A percentile compares a stretch with the other conserved stretches of the same genome.
Evolutionary conservation across 768 basidiomycete species (phyloP).

Genomic region (Leucocoprinus leucothites): DNA sequence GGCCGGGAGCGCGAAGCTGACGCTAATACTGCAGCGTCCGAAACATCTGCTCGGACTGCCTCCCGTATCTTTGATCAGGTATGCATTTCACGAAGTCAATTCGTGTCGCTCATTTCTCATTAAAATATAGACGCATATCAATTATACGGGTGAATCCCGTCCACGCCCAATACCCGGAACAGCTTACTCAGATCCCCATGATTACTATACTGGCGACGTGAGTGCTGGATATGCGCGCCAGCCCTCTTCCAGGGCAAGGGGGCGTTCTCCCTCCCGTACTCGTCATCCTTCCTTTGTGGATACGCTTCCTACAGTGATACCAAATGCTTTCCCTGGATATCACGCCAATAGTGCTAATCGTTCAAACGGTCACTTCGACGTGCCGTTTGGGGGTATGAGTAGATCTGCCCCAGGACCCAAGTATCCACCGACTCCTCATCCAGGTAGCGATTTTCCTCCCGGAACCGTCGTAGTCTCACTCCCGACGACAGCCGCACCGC

Average conservation of each 20-base stretch:
- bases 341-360: background rate
- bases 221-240: constrained; percentile 15
- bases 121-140: constrained; percentile 27
- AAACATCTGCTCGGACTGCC: constrained; percentile 68
- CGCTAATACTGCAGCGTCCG: constrained; percentile 49
- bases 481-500: constrained; percentile 20
- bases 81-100: constrained; percentile 10
- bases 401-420: constrained; percentile 11
- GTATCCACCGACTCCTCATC: constrained; percentile 10
- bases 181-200: constrained; percentile 1
- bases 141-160: constrained; percentile 30
- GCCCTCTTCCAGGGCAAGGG: constrained; percentile 34
- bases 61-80: constrained; percentile 57
- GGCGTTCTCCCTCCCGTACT: constrained; percentile 25
- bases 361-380: background rate
- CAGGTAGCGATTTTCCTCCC: constrained; percentile 4
- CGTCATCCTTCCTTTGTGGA: constrained; percentile 18
- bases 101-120: constrained; percentile 1
- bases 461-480: constrained; percentile 21
- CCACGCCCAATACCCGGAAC: constrained; percentile 27
- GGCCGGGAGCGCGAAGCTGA: constrained; percentile 41
- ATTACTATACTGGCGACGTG: constrained; percentile 3
- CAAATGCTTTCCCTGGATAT: constrained; percentile 6
- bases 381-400: background rate
- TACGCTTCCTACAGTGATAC: constrained; percentile 20